Base-by-base conservation (phyloP, 2,329 filamentous ascomycete species). In the Madurella fahalii region DNA sequence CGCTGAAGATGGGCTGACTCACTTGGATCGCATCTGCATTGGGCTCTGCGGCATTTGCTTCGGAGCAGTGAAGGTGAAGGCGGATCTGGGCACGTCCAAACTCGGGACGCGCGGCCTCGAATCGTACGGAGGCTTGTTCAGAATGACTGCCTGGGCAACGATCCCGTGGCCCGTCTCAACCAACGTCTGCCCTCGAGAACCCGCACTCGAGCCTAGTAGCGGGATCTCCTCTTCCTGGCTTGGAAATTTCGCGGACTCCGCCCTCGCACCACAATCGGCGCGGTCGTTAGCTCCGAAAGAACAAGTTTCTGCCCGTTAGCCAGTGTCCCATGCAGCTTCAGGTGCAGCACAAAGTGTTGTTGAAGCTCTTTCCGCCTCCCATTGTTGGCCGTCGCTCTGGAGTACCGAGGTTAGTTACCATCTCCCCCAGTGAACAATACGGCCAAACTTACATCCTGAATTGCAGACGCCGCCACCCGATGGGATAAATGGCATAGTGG, bases 161-260 rank as follows among this genome's bases (percentile, higher is more conserved):
- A 84, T 81, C 7, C 81, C 81, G 32, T 84, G 65, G 2, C 81
- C 81, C 0, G 80, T 83, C 67, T 84, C 81, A n/a, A 84, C 81
- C 45, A 85, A 73, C 37, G 84, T 85, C 68, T 94, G 92, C 40
- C 90, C 84, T n/a, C 87, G 80, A 30, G 89, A 89, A 25, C 86
- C 85, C 18, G 86, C 86, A 61, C 87, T 90, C 15, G 81, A 84
- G 16, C 89, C 89, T 51, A 90, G 81, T 45, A 97, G 79, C 2
- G 93, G 91, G 57, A 96, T 87, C 69, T 97, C 93, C 70, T n/a
- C n/a, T 96, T 96, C 50, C 93, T 82, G 9, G 91, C 88, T 70
- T 95, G 91, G 70, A 97, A 97, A 71, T 97, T 97, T 39, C 93
- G 82, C 4, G 93, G 93, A 70, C 92, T 96, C 64, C 93, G 83